Evolutionary conservation across 2,329 filamentous ascomycete genomes (phyloP).

Genomic region (Xylaria sp.): DNA sequence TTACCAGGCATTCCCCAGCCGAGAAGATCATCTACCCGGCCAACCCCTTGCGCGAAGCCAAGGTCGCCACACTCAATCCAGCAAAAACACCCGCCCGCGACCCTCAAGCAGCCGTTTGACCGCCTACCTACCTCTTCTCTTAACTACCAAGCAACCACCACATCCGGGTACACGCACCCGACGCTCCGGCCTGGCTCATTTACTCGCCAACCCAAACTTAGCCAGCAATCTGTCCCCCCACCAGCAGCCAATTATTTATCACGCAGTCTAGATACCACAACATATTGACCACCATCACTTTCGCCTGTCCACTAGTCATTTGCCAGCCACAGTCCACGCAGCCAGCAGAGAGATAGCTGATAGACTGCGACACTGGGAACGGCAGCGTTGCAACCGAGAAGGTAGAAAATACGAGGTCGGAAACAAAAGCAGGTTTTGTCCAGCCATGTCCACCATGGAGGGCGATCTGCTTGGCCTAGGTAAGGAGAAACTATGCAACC

Average conservation of each 20-base stretch:
- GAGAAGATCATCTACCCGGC: constrained; percentile 23
- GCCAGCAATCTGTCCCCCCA: neutral
- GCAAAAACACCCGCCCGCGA: constrained; percentile 10
- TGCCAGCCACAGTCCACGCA: constrained; percentile 6
- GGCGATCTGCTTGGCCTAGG: constrained; percentile 33
- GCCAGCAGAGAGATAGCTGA: constrained; percentile 17
- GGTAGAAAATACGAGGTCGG: constrained; percentile 21
- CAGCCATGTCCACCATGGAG: constrained; percentile 28
- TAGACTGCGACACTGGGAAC: constrained; percentile 22
- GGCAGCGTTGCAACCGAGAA: constrained; percentile 19
- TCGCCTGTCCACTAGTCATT: constrained; percentile 14
- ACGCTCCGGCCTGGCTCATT: constrained; percentile 16
- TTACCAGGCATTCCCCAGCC: constrained; percentile 16
- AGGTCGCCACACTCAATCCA: constrained; percentile 11
- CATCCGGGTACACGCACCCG: constrained; percentile 14
- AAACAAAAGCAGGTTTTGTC: constrained; percentile 25
- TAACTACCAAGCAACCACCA: neutral
- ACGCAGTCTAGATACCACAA: constrained; percentile 19
- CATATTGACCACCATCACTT: constrained; percentile 18
- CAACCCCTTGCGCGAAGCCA: constrained; percentile 17
- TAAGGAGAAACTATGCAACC: constrained; percentile 26
- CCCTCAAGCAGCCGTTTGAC: constrained; percentile 10
- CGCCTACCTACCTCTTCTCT: constrained; percentile 14
- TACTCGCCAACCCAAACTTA: neutral
- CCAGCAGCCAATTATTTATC: constrained; percentile 17